Evolutionary conservation across 2,329 filamentous ascomycete genomes (phyloP).

Genomic region (Exophiala sp.): DNA sequence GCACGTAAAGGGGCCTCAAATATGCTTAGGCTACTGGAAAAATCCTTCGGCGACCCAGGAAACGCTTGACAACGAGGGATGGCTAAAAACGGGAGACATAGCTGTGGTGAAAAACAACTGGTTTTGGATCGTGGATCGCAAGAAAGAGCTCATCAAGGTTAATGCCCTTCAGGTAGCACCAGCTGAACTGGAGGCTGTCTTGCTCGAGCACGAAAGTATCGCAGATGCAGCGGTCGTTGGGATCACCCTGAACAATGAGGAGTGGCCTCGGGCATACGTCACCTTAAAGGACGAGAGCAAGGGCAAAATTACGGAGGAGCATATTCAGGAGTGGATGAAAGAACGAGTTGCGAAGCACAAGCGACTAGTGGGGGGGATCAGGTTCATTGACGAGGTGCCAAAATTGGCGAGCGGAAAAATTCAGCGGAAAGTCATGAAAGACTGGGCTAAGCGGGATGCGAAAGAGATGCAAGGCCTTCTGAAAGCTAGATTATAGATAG

Average conservation of each 20-base stretch:
- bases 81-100: background rate
- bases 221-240: conserved; percentile 47
- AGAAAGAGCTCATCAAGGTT: conserved; percentile 56
- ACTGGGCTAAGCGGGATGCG: no score
- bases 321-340: conserved; percentile 30
- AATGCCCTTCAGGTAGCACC: conserved; percentile 48
- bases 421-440: background rate
- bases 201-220: conserved; percentile 44
- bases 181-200: conserved; percentile 44
- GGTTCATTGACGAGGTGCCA: conserved; percentile 48
- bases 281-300: conserved; percentile 30
- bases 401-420: conserved; percentile 48
- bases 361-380: conserved; percentile 40
- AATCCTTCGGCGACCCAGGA: background rate
- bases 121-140: conserved; percentile 63
- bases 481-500: no score
- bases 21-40: conserved; percentile 53
- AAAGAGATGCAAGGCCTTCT: no score
- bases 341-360: conserved; percentile 36
- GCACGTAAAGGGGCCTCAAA: conserved; percentile 29
- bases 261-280: conserved; percentile 41
- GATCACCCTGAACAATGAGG: conserved; percentile 36
- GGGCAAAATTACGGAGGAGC: conserved; percentile 6
- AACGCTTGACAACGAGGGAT: background rate
- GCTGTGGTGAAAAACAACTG: background rate